Base-by-base conservation (phyloP, 1,139 yeast species). In the Candida tetrigidarum region DNA sequence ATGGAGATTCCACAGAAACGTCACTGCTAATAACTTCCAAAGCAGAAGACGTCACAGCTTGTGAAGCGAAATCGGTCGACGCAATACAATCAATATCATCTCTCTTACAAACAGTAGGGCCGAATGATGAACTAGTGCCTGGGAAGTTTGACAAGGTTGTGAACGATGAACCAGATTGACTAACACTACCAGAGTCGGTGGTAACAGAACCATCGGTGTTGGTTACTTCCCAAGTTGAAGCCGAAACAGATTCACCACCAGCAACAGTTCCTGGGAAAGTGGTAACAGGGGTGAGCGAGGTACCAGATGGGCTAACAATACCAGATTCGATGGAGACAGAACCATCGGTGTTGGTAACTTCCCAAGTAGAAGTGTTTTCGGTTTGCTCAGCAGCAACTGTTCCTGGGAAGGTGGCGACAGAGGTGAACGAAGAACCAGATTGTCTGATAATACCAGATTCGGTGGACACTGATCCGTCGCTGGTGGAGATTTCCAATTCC, bases 401-500 rank as follows among this genome's bases (percentile, higher is more conserved):
- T 4, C n/a, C n/a, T 18, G 36, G 25, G 25, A 18, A 32, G 4
- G 36, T 32, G 5, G 25, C 19, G n/a, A 32, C 19, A n/a, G n/a
- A n/a, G n/a, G 37, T 20, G n/a, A 25, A 25, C 4, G 8, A 25
- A 5, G 27, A 5, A 9, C 27, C 27, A 25, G 27, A 25, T 25
- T 25, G n/a, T 9, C 27, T 25, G 25, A 43, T 46, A 19, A 41
- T 35, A 14, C 47, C 52, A 22, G 52, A 40, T 12, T 46, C 45
- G 20, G 48, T 43, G 26, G 32, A 49, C 29, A 37, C 46, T 14
- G 52, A 44, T 11, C 64, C 64, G 39, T 53, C 46, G 18, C 37
- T 37, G 28, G 49, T 42, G n/a, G 42, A n/a, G n/a, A n/a, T n/a
- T n/a, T n/a, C n/a, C n/a, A n/a, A n/a, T n/a, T n/a, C n/a, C n/a